Evolutionary conservation across 2,329 filamentous ascomycete species (phyloP), one percentile per base, ranked within the genome.

Genomic region (Alternaria gaisen): DNA sequence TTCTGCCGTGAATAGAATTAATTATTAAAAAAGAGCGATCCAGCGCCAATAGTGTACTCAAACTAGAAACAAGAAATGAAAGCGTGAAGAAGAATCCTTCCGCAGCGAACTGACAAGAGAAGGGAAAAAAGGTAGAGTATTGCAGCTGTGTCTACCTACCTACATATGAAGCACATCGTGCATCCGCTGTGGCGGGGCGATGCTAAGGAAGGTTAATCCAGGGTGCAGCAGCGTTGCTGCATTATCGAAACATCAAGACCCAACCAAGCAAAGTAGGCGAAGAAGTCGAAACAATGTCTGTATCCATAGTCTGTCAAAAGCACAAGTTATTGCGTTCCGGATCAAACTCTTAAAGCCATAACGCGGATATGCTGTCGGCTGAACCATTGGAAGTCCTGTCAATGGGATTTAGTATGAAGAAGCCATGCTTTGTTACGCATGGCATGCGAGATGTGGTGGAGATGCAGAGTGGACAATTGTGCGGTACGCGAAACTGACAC

Each of bases 181-280:
- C 40, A 58, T 47, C 36, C 57, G 48, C 46, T 50, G 51, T 12
- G 28, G 56, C 53, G 53, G 58, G 54, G 55, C 53, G 40, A 30
- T 52, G 50, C 62, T 59, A 64, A 60, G 58, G 55, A 61, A 38
- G 53, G 46, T 48, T 47, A 50, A 58, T 44, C 51, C 64, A 67
- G 56, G 51, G 32, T 68, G 67, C 62, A 59, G 70, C 71, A 70
- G 51, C 32, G 51, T 40, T 63, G 63, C 64, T 60, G 59, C 68
- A 67, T 66, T 60, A 56, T 68, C 61, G 66, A 72, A 65, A 68
- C 67, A 34, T 40, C 36, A 30, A 56, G 46, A 52, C 38, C 53
- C 40, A 26, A 47, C 53, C 53, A 60, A 64, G 58, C n/a, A 57
- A 53, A 53, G 41, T 43, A 61, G 28, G 48, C 48, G 50, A 40